These are phyloP conservation scores for Gossypium gossypioides DNA, from an alignment of 441 rosid species.

Conservation along the genomic window DNA sequence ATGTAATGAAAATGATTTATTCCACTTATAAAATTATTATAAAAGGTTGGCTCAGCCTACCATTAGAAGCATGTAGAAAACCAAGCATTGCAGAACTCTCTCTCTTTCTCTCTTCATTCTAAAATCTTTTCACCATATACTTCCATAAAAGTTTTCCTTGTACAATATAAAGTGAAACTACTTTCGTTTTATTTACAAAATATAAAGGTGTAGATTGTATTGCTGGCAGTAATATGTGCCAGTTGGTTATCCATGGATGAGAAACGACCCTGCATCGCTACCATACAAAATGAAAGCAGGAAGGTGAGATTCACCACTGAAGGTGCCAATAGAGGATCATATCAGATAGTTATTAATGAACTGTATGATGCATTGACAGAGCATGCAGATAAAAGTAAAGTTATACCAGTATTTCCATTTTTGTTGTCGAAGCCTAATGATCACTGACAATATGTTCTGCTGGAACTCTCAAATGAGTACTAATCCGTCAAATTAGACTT, in stretches of 20 bases:
- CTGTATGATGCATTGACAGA: neutral
- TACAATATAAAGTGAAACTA: neutral
- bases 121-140: neutral
- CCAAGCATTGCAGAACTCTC: neutral
- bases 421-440: neutral
- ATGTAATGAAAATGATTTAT: neutral
- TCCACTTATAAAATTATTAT: neutral
- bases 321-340: neutral
- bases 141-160: neutral
- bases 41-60: neutral
- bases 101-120: neutral
- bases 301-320: neutral
- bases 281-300: neutral
- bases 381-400: neutral
- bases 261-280: neutral
- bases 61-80: neutral
- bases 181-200: neutral
- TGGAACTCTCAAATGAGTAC: neutral
- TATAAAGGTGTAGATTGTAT: neutral
- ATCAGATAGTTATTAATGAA: neutral
- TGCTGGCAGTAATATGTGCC: neutral
- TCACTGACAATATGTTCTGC: neutral
- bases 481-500: neutral
- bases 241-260: neutral
- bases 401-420: neutral